Evolutionary conservation across 2,329 filamentous ascomycete species (phyloP).

Genomic region (Aspergillus fumigatus): DNA sequence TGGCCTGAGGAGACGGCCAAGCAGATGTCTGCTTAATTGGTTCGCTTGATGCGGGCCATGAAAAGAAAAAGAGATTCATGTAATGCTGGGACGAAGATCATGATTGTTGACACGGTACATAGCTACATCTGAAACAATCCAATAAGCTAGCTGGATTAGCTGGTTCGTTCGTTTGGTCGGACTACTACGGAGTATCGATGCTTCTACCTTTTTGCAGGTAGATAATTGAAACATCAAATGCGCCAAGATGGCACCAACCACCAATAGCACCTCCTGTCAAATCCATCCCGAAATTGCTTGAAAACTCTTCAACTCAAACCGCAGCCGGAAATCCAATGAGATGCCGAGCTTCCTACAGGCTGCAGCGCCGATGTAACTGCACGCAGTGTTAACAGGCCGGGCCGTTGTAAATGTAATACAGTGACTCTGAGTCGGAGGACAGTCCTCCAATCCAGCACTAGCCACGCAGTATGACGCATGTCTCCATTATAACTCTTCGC

Average conservation of each 20-base stretch:
- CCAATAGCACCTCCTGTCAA: neutral
- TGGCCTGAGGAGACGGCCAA: conserved; percentile 55
- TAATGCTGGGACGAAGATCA: conserved; percentile 4
- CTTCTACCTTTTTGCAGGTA: neutral
- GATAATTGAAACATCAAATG: neutral
- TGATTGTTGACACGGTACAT: conserved; percentile 2
- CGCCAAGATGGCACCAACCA: neutral
- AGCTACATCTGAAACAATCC: neutral
- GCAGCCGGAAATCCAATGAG: neutral
- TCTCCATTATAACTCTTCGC: neutral
- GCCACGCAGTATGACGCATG: conserved; percentile 8
- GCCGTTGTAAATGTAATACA: neutral
- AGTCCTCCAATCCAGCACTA: conserved; percentile 14
- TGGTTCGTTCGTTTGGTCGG: neutral
- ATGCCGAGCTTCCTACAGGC: neutral
- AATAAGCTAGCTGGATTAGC: neutral
- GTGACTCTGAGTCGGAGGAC: conserved; percentile 15
- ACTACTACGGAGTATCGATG: neutral
- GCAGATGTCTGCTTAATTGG: conserved; percentile 26
- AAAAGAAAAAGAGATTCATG: conserved; percentile 1
- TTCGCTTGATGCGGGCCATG: conserved; percentile 17
- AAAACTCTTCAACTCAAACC: neutral
- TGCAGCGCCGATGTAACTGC: neutral
- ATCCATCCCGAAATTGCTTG: neutral
- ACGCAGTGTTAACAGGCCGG: neutral